Evolutionary conservation across 2,329 filamentous ascomycete genomes (phyloP), one percentile per base, ranked within the genome.

Genomic region (Catunica adiposa): DNA sequence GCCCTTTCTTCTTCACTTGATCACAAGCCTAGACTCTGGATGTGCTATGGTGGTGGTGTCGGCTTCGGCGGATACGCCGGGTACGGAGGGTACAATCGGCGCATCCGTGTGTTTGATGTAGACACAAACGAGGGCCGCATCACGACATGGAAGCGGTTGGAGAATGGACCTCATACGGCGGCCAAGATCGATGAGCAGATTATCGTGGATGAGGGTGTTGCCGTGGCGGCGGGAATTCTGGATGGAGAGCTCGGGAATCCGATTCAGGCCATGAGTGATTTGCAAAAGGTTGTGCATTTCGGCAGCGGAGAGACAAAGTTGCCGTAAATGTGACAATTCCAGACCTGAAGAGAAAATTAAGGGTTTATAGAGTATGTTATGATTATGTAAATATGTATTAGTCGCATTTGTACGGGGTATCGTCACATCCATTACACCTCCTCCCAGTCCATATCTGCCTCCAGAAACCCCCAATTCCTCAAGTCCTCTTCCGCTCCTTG

Each of bases 41-140:
- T 98, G 89, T 98, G 92, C 72, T 97, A 97, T 68, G 90, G 83
- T 7, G 92, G 92, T 31, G 92, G 86, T 25, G 80, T 82, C 26
- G 92, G 92, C 1, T 95, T 98, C 63, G 92, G 92, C 56, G 92
- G 92, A 0, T 98, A 98, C 66, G 92, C 85, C 20, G 89, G 90
- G 4, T 97, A 96, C 66, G 83, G 82, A 44, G 84, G 84, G 3
- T 97, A 85, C 66, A 77, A 89, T 63, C 84, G 92, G 25, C 81
- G 89, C 29, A 76, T 96, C 54, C 79, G 92, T 51, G 77, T 98
- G 46, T 98, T 92, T 65, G 90, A 97, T 62, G 80, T 98, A 53
- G 90, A 98, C 67, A 86, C 89, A 69, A 94, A 94, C 64, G 81
- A 86, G 58, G 90, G 85, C 6, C 79, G 87, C 50, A 89, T 98